Conservation (phyloP, 2,329 filamentous ascomycete genomes). For the Dryadomyces sulphureus region DNA sequence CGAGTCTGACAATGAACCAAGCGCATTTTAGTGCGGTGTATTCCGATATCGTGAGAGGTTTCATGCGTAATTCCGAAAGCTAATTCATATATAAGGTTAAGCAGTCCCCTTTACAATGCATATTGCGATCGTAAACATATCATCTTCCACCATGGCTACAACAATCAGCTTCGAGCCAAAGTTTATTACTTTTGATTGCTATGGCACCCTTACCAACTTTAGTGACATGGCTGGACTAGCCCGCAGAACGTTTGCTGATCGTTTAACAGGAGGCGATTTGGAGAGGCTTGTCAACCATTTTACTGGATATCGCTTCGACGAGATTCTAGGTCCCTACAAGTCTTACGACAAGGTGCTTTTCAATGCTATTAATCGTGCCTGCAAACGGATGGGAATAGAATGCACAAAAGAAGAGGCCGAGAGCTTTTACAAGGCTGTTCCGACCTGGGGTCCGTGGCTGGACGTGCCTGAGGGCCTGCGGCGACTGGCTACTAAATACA, state of each 20-base stretch:
- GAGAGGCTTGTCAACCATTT: neutral
- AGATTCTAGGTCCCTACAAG: constrained; percentile 1
- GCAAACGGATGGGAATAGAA: neutral
- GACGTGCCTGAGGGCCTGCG: constrained; percentile 1
- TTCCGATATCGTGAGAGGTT: neutral
- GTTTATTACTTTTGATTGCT: constrained; percentile 1
- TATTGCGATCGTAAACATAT: neutral
- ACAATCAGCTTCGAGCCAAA: constrained; percentile 1
- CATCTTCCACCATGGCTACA: neutral
- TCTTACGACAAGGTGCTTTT: neutral
- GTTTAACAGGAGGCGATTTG: neutral
- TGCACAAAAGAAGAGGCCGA: neutral
- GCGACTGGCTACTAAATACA: neutral
- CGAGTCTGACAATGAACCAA: too few species aligned
- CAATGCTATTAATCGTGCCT: neutral
- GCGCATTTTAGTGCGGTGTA: neutral
- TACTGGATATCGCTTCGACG: neutral
- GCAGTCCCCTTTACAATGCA: neutral
- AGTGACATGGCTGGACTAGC: neutral
- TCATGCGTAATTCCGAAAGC: neutral
- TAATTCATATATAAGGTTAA: neutral
- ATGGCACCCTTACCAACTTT: constrained; percentile 2
- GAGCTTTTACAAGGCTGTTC: constrained; percentile 1
- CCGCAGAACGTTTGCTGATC: neutral
- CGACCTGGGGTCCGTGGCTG: constrained; percentile 1